Evolutionary conservation across 2,329 filamentous ascomycete genomes (phyloP).

Genomic region (Nothophaeocryptopus gaeumannii): DNA sequence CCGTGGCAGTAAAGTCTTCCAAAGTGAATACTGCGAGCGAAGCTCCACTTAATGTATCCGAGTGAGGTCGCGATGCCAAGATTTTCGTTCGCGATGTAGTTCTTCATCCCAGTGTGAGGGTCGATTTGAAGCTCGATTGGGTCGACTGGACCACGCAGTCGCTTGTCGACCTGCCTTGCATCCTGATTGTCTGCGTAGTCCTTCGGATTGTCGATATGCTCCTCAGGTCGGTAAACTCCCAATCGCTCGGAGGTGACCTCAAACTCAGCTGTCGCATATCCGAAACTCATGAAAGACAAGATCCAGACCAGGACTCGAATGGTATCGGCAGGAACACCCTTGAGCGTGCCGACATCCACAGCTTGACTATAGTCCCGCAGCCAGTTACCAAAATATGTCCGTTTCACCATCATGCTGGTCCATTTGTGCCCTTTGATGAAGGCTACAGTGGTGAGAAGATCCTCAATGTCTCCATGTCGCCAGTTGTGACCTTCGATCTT

Average conservation of each 20-base stretch:
- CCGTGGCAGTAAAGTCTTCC: constrained; percentile 48
- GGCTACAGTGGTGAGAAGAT: constrained; percentile 50
- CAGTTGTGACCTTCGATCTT: constrained; percentile 50
- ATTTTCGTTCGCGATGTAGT: constrained; percentile 91
- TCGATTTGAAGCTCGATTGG: constrained; percentile 48
- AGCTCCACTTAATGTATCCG: constrained; percentile 55
- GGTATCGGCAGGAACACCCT: constrained; percentile 53
- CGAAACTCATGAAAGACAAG: constrained; percentile 56
- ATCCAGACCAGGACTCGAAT: constrained; percentile 56
- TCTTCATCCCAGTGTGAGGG: constrained; percentile 84
- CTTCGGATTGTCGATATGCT: constrained; percentile 54
- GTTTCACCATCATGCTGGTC: constrained; percentile 63
- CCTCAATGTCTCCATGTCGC: constrained; percentile 53
- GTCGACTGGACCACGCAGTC: constrained; percentile 74
- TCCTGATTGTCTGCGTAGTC: constrained; percentile 80
- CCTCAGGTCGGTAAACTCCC: constrained; percentile 51
- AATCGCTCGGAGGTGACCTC: constrained; percentile 55
- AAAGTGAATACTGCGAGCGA: constrained; percentile 49
- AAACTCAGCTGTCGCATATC: constrained; percentile 56
- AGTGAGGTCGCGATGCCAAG: constrained; percentile 87
- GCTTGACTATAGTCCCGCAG: constrained; percentile 54
- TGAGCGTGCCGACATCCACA: constrained; percentile 54
- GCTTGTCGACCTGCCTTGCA: constrained; percentile 75
- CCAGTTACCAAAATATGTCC: constrained; percentile 44
- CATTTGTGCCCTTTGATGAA: constrained; percentile 26